A percentile compares a stretch with the other conserved stretches of the same genome.
These are phyloP conservation scores for Polytolypa hystricis DNA, from an alignment of 2,329 filamentous ascomycete species.

Conservation along the genomic window DNA sequence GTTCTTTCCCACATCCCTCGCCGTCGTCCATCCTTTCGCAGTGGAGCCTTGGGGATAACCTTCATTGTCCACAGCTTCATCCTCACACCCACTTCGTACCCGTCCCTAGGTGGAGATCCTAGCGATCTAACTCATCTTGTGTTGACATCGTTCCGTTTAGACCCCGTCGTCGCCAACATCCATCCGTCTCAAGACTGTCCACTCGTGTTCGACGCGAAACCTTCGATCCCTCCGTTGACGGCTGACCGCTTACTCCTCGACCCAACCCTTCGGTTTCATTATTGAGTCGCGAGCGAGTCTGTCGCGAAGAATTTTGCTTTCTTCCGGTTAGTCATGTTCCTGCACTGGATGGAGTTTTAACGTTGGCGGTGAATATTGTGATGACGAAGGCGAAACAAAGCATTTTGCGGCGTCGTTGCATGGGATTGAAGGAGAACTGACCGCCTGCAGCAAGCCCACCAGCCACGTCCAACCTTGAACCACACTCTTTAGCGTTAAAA, in stretches of 20 bases:
- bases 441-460: background rate
- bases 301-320: background rate
- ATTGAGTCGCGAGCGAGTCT: background rate
- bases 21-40: conserved; percentile 3
- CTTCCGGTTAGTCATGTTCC: conserved; percentile 1
- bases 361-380: background rate
- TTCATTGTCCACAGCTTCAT: conserved; percentile 3
- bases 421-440: background rate
- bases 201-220: background rate
- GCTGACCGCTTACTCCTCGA: background rate
- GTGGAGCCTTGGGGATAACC: conserved; percentile 5
- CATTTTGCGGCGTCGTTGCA: conserved; percentile 2
- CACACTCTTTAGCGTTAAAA: background rate
- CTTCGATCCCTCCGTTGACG: background rate
- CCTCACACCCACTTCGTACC: background rate
- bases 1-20: conserved; percentile 6
- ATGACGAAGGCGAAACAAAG: conserved; percentile 1
- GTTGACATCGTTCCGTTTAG: background rate
- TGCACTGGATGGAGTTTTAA: background rate
- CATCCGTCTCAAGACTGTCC: background rate
- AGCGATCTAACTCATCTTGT: conserved; percentile 1
- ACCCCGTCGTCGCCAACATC: background rate
- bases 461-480: background rate
- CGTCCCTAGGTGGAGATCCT: conserved; percentile 2
- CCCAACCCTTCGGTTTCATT: background rate